Conservation (phyloP, 2,329 filamentous ascomycete species). For the Fusarium foetens region DNA sequence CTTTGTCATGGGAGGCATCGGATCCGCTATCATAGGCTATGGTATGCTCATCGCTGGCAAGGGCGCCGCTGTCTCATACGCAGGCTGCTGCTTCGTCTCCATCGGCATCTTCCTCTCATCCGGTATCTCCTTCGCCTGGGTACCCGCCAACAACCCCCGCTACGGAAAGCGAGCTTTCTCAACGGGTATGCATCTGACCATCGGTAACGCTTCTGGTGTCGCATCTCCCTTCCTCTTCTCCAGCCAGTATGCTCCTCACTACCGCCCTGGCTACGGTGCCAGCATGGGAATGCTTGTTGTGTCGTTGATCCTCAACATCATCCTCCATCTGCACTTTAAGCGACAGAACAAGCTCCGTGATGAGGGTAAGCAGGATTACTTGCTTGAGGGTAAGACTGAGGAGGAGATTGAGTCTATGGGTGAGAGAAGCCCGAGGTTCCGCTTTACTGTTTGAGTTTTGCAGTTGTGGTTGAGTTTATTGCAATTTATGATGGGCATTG, state of each 20-base stretch:
- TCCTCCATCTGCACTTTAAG: conserved; percentile 45
- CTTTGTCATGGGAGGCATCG: conserved; percentile 62
- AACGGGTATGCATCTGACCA: conserved; percentile 68
- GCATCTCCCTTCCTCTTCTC: conserved; percentile 69
- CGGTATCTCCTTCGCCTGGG: conserved; percentile 50
- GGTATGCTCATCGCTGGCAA: conserved; percentile 65
- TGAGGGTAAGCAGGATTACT: conserved; percentile 51
- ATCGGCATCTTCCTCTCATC: conserved; percentile 60
- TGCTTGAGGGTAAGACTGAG: conserved; percentile 54
- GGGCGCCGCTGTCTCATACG: conserved; percentile 68
- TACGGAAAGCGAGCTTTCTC: conserved; percentile 73
- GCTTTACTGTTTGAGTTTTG: conserved; percentile 36
- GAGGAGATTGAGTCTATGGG: conserved; percentile 56
- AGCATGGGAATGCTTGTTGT: conserved; percentile 59
- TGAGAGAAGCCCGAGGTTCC: conserved; percentile 51
- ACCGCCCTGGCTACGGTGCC: conserved; percentile 60
- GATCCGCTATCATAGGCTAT: conserved; percentile 66
- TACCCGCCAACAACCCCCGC: conserved; percentile 67
- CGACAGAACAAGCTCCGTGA: conserved; percentile 50
- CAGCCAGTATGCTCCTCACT: conserved; percentile 55
- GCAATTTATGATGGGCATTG: rapidly evolving
- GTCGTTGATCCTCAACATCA: conserved; percentile 44
- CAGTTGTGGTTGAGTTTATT: rapidly evolving
- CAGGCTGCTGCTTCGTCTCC: conserved; percentile 70
- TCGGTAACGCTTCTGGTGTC: conserved; percentile 71